phyloP scores from a whole-genome alignment of 768 basidiomycete species.

The Tylopilus plumbeoviolaceoides region DNA sequence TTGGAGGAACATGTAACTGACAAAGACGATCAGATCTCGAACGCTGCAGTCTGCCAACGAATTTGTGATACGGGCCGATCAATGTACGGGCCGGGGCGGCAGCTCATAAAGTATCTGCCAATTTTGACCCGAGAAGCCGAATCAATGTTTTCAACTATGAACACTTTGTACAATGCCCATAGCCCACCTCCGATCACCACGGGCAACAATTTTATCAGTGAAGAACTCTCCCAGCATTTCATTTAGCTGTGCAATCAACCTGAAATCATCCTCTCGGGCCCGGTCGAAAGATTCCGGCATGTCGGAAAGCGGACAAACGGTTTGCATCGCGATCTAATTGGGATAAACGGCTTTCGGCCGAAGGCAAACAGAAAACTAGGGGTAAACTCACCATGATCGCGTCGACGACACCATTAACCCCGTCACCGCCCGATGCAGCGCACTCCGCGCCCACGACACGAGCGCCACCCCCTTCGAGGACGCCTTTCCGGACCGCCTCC shows the following conservation, averaged over 20 bases:
- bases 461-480: constrained; percentile 78
- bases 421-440: constrained; percentile 23
- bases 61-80: background rate
- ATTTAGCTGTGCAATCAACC: constrained; percentile 42
- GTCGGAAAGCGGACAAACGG: constrained; percentile 54
- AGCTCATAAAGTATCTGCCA: background rate
- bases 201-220: constrained; percentile 42
- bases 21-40: too few species aligned
- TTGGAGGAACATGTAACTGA: too few species aligned
- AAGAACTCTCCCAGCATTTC: constrained; percentile 62
- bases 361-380: background rate
- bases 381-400: constrained; percentile 54
- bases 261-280: constrained; percentile 44
- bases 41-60: too few species aligned
- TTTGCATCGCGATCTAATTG: constrained; percentile 55
- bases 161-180: constrained; percentile 45
- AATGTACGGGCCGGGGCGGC: background rate
- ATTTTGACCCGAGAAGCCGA: background rate
- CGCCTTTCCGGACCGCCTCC: constrained; percentile 77
- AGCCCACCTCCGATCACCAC: constrained; percentile 63
- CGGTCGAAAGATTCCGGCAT: constrained; percentile 56
- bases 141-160: constrained; percentile 9
- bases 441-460: constrained; percentile 70
- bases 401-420: constrained; percentile 47
- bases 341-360: background rate